These are phyloP conservation scores for Camptophora hylomeconis DNA, from an alignment of 2,329 filamentous ascomycete genomes.

Conservation along the genomic window DNA sequence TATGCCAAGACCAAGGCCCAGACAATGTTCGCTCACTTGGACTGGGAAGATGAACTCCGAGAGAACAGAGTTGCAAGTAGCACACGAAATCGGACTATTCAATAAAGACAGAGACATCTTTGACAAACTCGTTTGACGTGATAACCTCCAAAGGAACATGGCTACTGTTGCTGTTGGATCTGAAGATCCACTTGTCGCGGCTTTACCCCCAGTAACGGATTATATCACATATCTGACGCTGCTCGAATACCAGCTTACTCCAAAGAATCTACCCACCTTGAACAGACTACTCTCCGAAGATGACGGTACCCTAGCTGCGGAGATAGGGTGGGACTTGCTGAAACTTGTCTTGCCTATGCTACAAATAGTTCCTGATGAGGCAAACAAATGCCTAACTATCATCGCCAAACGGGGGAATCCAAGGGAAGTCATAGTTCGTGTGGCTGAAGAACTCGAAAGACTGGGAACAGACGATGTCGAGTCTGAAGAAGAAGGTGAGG, in stretches of 20 bases:
- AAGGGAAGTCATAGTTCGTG: conserved; percentile 50
- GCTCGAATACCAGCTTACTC: conserved; percentile 50
- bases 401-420: conserved; percentile 51
- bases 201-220: conserved; percentile 48
- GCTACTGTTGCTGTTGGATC: too few relatives aligned
- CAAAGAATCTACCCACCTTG: conserved; percentile 43
- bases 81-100: too few relatives aligned
- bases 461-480: conserved; percentile 36
- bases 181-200: conserved; percentile 39
- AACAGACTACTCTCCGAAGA: conserved; percentile 49
- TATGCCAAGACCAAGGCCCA: too few relatives aligned
- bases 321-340: conserved; percentile 55
- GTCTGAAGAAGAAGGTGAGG: conserved; percentile 19
- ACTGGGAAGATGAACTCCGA: too few relatives aligned
- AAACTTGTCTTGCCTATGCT: conserved; percentile 48
- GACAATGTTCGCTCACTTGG: too few relatives aligned
- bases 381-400: conserved; percentile 46
- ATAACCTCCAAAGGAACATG: too few relatives aligned
- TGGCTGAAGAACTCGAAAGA: conserved; percentile 46
- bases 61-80: too few relatives aligned
- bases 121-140: too few relatives aligned
- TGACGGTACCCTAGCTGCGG: conserved; percentile 46
- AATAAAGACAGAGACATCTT: too few relatives aligned
- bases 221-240: conserved; percentile 55
- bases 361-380: conserved; percentile 28